These are phyloP conservation scores for Setomelanomma holmii DNA, from an alignment of 2,329 filamentous ascomycete genomes.

Conservation along the genomic window DNA sequence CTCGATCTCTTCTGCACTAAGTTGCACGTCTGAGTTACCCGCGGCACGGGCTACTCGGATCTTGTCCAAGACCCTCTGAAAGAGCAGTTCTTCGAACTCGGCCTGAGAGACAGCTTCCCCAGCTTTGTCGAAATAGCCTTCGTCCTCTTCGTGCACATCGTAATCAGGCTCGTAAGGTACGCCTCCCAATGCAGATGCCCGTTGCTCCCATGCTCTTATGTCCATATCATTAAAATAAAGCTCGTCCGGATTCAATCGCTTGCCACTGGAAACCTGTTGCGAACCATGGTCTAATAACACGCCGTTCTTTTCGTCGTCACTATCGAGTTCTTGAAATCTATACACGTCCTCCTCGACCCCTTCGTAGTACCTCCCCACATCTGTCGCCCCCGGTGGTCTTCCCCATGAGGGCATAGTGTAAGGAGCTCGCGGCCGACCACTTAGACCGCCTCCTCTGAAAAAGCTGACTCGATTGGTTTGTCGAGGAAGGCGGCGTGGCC, in stretches of 20 bases:
- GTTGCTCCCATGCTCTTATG: slow-evolving; percentile 49
- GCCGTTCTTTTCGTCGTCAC: slow-evolving; percentile 57
- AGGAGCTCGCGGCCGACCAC: slow-evolving; percentile 99
- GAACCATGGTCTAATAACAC: slow-evolving; percentile 51
- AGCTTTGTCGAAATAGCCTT: slow-evolving; percentile 53
- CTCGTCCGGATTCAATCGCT: slow-evolving; percentile 53
- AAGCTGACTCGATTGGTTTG: slow-evolving; percentile 99
- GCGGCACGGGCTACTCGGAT: slow-evolving; percentile 79
- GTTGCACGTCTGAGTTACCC: slow-evolving; percentile 79
- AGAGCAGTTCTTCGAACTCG: slow-evolving; percentile 74
- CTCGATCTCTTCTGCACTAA: slow-evolving; percentile 80
- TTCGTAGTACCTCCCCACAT: slow-evolving; percentile 58
- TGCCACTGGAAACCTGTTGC: slow-evolving; percentile 41
- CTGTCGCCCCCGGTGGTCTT: slow-evolving; percentile 88
- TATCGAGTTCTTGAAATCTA: slow-evolving; percentile 72
- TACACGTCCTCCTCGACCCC: slow-evolving; percentile 54
- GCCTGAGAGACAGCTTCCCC: slow-evolving; percentile 45
- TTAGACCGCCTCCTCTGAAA: slow-evolving; percentile 99
- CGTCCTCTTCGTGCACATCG: slow-evolving; percentile 59
- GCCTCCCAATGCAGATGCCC: slow-evolving; percentile 56
- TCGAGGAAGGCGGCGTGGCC: slow-evolving; percentile 96
- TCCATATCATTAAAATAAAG: slow-evolving; percentile 59
- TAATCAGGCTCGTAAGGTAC: slow-evolving; percentile 58
- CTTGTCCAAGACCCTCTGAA: slow-evolving; percentile 79
- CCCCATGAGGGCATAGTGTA: slow-evolving; percentile 89